These are phyloP conservation scores for Digitaria exilis DNA, from an alignment of 202 grass and related monocot genomes.

Conservation along the genomic window DNA sequence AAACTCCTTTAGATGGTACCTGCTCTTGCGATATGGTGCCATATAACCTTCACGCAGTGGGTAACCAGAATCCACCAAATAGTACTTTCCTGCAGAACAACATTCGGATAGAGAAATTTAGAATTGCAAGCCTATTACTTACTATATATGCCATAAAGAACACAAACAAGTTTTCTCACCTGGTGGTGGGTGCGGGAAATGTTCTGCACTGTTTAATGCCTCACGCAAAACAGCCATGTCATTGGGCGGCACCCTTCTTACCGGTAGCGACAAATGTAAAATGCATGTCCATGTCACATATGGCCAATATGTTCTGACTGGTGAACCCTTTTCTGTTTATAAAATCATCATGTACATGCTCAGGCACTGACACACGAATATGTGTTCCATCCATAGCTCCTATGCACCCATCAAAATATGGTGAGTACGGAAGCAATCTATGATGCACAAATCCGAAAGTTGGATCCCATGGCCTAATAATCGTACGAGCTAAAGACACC, in stretches of 20 bases:
- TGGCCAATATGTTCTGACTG: neutral
- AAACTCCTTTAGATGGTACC: neutral
- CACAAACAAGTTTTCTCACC: too few species aligned
- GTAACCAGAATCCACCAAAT: neutral
- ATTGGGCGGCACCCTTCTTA: neutral
- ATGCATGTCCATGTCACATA: neutral
- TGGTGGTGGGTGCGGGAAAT: neutral
- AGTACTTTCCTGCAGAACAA: neutral
- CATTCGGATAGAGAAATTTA: too few species aligned
- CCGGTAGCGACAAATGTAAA: neutral
- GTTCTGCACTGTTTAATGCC: neutral
- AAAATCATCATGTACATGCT: neutral
- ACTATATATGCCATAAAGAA: too few species aligned
- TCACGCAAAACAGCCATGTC: neutral
- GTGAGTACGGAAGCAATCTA: neutral
- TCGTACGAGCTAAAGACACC: neutral
- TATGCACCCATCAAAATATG: too few species aligned
- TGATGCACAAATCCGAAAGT: neutral
- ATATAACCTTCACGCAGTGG: neutral
- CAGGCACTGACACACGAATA: neutral
- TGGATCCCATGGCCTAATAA: neutral
- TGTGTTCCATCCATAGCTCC: neutral
- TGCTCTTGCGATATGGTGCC: neutral
- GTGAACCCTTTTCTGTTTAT: neutral
- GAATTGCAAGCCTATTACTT: too few species aligned